phyloP scores from a whole-genome alignment of 306 rosid genomes.

The Fagus crenata region DNA sequence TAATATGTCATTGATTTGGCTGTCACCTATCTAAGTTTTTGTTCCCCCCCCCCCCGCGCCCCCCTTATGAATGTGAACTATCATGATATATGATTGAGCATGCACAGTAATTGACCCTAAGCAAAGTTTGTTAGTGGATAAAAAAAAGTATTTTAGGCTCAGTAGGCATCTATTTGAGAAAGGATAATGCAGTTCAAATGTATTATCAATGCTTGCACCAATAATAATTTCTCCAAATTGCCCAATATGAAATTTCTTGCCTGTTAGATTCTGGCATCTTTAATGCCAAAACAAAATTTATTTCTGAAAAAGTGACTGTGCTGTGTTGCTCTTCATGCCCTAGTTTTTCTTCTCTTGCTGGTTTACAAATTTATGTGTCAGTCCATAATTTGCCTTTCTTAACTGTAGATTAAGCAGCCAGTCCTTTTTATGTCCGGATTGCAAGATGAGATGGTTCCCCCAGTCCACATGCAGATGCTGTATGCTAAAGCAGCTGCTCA shows the following conservation, averaged over 20 bases:
- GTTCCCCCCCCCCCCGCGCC: too few species aligned
- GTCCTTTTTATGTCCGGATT: slow-evolving; percentile 90
- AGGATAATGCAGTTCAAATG: slow-evolving; percentile 3
- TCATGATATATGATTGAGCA: slow-evolving; percentile 2
- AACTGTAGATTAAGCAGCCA: slow-evolving; percentile 85
- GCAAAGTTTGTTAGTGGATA: background rate
- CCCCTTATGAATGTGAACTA: background rate
- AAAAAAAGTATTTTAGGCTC: background rate
- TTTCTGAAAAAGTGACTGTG: background rate
- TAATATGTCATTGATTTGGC: slow-evolving; percentile 4
- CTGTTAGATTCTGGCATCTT: background rate
- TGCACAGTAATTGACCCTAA: background rate
- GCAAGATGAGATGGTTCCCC: slow-evolving; percentile 99
- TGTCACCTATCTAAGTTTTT: background rate
- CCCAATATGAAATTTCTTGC: background rate
- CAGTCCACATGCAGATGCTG: slow-evolving; percentile 81
- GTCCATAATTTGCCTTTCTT: slow-evolving; percentile 20
- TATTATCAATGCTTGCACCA: background rate
- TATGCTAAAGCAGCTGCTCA: slow-evolving; percentile 96
- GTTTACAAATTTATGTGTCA: slow-evolving; percentile 17
- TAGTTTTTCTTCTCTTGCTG: background rate
- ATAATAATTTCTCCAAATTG: background rate
- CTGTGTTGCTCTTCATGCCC: slow-evolving; percentile 8
- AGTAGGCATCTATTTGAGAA: background rate
- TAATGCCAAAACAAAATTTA: background rate